These are phyloP conservation scores for Nigrograna mackinnonii DNA, from an alignment of 2,329 filamentous ascomycete species.

Conservation along the genomic window DNA sequence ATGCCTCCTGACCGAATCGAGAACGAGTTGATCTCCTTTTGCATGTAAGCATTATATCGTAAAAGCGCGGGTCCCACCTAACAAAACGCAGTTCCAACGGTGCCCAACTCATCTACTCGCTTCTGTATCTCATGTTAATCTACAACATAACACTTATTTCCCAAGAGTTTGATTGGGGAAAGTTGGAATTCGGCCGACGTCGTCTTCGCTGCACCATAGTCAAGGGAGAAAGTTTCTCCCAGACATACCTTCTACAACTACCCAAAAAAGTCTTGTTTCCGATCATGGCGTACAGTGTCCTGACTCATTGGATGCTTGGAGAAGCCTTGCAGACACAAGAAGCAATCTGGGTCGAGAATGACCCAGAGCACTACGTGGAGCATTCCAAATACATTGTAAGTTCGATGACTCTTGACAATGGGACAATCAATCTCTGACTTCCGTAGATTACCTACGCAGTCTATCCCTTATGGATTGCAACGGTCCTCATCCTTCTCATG, in stretches of 20 bases:
- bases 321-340: slow-evolving; percentile 32
- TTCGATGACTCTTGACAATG: no score
- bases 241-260: slow-evolving; percentile 33
- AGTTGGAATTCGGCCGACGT: slow-evolving; percentile 23
- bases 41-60: slow-evolving; percentile 16
- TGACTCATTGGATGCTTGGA: slow-evolving; percentile 37
- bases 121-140: slow-evolving; percentile 34
- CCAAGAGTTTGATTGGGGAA: slow-evolving; percentile 32
- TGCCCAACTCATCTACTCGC: slow-evolving; percentile 33
- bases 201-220: slow-evolving; percentile 31
- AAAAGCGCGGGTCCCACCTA: slow-evolving; percentile 1
- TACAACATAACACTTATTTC: slow-evolving; percentile 32
- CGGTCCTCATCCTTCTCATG: slow-evolving; percentile 31
- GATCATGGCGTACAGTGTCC: slow-evolving; percentile 29
- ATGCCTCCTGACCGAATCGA: slow-evolving; percentile 19
- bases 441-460: slow-evolving; percentile 27
- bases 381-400: slow-evolving; percentile 27
- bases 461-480: slow-evolving; percentile 30
- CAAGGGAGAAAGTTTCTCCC: slow-evolving; percentile 25
- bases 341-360: slow-evolving; percentile 23
- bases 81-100: slow-evolving; percentile 23
- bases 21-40: slow-evolving; percentile 26
- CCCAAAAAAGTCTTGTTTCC: slow-evolving; percentile 33
- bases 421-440: no score
- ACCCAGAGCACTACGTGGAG: slow-evolving; percentile 10